Conservation (phyloP, 1,139 yeast species). For the Citeromyces hawaiiensis region DNA sequence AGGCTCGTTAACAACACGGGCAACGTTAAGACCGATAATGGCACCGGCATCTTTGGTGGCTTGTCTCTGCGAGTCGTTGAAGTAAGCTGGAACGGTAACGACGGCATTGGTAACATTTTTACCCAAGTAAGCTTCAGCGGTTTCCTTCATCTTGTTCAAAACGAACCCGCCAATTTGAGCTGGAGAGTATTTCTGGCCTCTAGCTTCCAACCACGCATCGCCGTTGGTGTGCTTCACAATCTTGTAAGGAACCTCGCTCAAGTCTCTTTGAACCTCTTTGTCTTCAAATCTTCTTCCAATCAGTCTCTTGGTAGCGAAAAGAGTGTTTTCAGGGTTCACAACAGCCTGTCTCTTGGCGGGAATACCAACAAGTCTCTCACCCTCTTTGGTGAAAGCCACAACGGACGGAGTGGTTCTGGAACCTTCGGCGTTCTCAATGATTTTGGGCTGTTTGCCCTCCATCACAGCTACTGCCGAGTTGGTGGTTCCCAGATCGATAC, state of each 20-base stretch:
- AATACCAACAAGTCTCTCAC: slow-evolving; percentile 92
- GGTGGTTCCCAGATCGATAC: slow-evolving; percentile 98
- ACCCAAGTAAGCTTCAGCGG: slow-evolving; percentile 87
- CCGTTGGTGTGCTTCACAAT: slow-evolving; percentile 93
- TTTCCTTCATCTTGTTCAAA: slow-evolving; percentile 92
- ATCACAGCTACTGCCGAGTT: slow-evolving; percentile 97
- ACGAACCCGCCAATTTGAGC: slow-evolving; percentile 97
- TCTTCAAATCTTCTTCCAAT: slow-evolving; percentile 98
- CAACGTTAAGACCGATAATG: slow-evolving; percentile 89
- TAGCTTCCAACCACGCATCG: slow-evolving; percentile 98
- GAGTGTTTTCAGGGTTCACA: slow-evolving; percentile 94
- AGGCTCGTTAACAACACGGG: slow-evolving; percentile 97
- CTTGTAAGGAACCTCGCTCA: slow-evolving; percentile 94
- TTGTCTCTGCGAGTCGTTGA: slow-evolving; percentile 97
- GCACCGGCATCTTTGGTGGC: slow-evolving; percentile 99
- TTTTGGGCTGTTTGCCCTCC: slow-evolving; percentile 96
- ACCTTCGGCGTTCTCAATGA: slow-evolving; percentile 97
- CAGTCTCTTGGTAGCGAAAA: slow-evolving; percentile 96
- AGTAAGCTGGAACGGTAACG: slow-evolving; percentile 95
- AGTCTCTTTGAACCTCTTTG: slow-evolving; percentile 90
- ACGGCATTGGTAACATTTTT: slow-evolving; percentile 83
- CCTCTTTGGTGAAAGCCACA: slow-evolving; percentile 95
- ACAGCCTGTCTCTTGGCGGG: slow-evolving; percentile 99
- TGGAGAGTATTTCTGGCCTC: slow-evolving; percentile 89
- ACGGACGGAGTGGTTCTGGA: slow-evolving; percentile 98